Evolutionary conservation across 306 rosid species (phyloP).

Genomic region (Mimosa pudica): DNA sequence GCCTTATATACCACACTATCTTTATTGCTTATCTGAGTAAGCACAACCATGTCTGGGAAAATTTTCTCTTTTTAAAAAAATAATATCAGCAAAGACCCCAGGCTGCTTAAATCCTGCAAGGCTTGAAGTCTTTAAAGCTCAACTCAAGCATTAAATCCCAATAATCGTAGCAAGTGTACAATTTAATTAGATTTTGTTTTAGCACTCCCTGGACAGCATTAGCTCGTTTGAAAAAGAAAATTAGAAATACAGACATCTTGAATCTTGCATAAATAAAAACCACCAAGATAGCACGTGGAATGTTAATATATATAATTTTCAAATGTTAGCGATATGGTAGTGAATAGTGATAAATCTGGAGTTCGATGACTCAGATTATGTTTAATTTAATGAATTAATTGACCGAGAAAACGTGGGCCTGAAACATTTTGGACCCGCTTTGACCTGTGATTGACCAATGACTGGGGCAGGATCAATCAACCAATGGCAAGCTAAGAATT

Average conservation of each 20-base stretch:
- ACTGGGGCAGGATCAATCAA: conserved; percentile 16
- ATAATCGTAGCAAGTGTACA: background rate
- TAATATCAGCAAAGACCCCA: background rate
- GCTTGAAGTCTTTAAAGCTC: background rate
- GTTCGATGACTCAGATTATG: background rate
- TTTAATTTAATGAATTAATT: background rate
- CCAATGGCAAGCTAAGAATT: conserved; percentile 31
- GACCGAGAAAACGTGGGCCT: background rate
- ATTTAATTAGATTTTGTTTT: background rate
- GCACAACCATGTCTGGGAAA: background rate
- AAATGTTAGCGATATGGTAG: background rate
- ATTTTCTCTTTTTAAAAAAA: background rate
- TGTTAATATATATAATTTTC: background rate
- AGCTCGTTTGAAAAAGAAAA: background rate
- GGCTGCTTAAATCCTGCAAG: background rate
- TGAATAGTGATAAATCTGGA: background rate
- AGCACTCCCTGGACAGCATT: background rate
- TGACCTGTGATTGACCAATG: conserved; percentile 30
- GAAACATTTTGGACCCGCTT: conserved; percentile 32
- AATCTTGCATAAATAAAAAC: background rate
- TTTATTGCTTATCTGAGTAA: background rate
- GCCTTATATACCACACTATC: background rate
- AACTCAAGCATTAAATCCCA: background rate
- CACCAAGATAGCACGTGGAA: background rate
- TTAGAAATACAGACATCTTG: background rate